Evolutionary conservation across 768 basidiomycete species (phyloP).

Genomic region (Trametes punicea): DNA sequence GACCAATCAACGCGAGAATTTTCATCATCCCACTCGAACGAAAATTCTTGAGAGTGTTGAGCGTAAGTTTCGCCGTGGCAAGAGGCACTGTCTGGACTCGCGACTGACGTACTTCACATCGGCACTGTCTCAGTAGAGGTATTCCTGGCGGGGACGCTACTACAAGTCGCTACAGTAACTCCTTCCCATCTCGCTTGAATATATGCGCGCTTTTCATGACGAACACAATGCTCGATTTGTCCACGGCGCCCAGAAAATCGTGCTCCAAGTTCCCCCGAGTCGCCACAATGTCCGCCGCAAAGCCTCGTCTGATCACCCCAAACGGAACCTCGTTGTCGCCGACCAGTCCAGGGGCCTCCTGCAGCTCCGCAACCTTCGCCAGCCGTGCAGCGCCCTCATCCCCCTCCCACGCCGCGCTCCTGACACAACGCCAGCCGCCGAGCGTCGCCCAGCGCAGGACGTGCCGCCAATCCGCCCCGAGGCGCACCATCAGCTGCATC

Average conservation of each 20-base stretch:
- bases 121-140: too few relatives aligned
- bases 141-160: too few relatives aligned
- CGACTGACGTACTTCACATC: too few relatives aligned
- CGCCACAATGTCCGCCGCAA: constrained; percentile 50
- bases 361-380: constrained; percentile 25
- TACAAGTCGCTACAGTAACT: constrained; percentile 4
- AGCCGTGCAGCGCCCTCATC: constrained; percentile 27
- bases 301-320: constrained; percentile 50
- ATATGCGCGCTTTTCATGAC: constrained; percentile 58
- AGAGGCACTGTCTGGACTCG: too few relatives aligned
- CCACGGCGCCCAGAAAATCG: constrained; percentile 44
- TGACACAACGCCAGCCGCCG: constrained; percentile 55
- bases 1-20: too few relatives aligned
- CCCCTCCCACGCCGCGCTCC: constrained; percentile 47
- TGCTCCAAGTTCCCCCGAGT: constrained; percentile 34
- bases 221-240: constrained; percentile 45
- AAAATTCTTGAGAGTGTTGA: too few relatives aligned
- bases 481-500: constrained; percentile 54
- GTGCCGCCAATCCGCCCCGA: constrained; percentile 50
- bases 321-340: constrained; percentile 55
- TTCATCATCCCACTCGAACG: too few relatives aligned
- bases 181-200: constrained; percentile 38
- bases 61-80: too few relatives aligned
- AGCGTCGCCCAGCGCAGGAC: constrained; percentile 60
- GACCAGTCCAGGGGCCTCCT: constrained; percentile 28